Evolutionary conservation across 805 yeast genomes (phyloP).

Genomic region (Sugiyamaella qingdaonensis): DNA sequence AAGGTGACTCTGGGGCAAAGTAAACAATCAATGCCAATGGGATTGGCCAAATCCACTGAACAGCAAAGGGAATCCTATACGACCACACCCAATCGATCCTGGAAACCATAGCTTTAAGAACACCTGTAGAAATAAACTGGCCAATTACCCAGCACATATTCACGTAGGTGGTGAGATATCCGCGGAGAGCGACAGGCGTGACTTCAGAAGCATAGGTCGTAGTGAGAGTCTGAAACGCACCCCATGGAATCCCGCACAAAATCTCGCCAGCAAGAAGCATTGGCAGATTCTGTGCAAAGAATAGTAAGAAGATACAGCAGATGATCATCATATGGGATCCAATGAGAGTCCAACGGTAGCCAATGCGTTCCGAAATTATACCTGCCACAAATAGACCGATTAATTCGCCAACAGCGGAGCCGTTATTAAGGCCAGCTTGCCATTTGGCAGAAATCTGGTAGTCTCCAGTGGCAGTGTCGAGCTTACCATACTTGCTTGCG

Average conservation of each 20-base stretch:
- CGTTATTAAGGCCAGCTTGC: constrained; percentile 21
- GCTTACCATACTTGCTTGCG: constrained; percentile 40
- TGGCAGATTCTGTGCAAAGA: constrained; percentile 40
- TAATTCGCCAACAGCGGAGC: constrained; percentile 37
- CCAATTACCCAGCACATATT: constrained; percentile 56
- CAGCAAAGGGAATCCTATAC: constrained; percentile 51
- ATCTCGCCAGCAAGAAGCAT: constrained; percentile 38
- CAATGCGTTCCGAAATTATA: constrained; percentile 41
- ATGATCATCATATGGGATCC: constrained; percentile 32
- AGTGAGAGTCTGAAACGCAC: constrained; percentile 47
- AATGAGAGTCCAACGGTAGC: constrained; percentile 42
- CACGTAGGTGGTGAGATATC: constrained; percentile 46
- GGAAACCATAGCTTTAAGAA: constrained; percentile 37
- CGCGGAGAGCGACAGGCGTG: constrained; percentile 47
- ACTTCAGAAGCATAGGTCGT: constrained; percentile 54
- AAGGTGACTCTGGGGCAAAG: constrained; percentile 54
- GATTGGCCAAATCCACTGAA: constrained; percentile 60
- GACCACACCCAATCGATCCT: constrained; percentile 34
- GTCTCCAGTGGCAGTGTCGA: not conserved
- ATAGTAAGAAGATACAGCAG: constrained; percentile 43
- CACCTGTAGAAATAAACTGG: constrained; percentile 52
- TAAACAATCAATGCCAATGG: constrained; percentile 36
- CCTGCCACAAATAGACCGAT: constrained; percentile 46
- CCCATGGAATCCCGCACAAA: constrained; percentile 45
- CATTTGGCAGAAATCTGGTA: constrained; percentile 21